Evolutionary conservation across 306 rosid species (phyloP).

Genomic region (Pyrus betulifolia): DNA sequence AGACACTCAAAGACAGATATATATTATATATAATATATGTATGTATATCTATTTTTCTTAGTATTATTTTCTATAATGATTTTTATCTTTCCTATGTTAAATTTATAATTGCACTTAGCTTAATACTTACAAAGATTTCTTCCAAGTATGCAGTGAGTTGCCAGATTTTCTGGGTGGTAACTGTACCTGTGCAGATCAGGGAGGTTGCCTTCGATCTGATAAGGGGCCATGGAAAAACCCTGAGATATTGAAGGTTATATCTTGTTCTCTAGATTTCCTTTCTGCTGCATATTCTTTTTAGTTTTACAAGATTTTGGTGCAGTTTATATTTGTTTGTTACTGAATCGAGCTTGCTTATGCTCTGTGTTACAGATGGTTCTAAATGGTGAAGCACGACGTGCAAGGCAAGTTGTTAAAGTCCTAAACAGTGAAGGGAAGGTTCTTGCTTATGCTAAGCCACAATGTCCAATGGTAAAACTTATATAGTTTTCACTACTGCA

Average conservation of each 20-base stretch:
- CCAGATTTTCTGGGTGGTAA: constrained; percentile 93
- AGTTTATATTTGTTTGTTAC: neutral
- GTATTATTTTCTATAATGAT: neutral
- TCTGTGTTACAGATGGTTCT: constrained; percentile 65
- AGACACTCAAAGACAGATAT: neutral
- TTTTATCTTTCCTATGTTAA: neutral
- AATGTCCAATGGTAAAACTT: constrained; percentile 54
- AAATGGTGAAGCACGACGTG: constrained; percentile 62
- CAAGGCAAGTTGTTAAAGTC: constrained; percentile 87
- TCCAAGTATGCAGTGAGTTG: constrained; percentile 63
- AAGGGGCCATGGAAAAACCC: constrained; percentile 98
- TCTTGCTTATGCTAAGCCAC: constrained; percentile 85
- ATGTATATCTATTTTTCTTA: neutral
- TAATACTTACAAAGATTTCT: constrained; percentile 15
- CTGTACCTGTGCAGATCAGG: constrained; percentile 84
- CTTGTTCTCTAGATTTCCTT: neutral
- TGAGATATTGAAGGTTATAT: constrained; percentile 73
- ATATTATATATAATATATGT: too few species aligned
- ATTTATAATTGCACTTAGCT: constrained; percentile 2
- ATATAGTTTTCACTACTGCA: neutral
- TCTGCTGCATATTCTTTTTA: neutral
- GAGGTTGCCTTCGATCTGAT: constrained; percentile 93
- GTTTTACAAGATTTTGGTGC: neutral
- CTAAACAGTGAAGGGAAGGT: constrained; percentile 85
- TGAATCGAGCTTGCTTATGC: constrained; percentile 19